Evolutionary conservation across 108 stramenopile species (phyloP), one percentile per base, ranked within the genome.

Genomic region (Pseudonitzschia multistriata): DNA sequence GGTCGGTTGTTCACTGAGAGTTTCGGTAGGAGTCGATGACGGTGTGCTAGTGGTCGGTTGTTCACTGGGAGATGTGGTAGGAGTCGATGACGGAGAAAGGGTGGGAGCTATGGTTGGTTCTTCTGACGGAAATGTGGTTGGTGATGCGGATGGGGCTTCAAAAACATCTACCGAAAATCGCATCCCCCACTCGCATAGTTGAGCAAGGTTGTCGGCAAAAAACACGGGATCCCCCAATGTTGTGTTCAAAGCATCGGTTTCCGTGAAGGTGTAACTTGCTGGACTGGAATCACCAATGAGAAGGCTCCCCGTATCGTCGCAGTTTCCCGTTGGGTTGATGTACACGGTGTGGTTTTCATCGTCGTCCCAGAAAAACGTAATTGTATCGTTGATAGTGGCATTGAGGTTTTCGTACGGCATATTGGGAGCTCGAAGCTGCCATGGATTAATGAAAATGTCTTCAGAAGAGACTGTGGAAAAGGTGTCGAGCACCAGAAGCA

Each of bases 181-280:
- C 63, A 64, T 64, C 21, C 63, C 63, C 42, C 42, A 45, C 34
- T 64, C 63, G 34, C 63, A 64, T 15, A 64, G 63, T 25, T 64
- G 42, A 3, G 22, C 42, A 25, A 64, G n/a, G 37, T 64, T 64
- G 34, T 64, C 63, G 1, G 63, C 35, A 22, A 64, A 45, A 36
- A 64, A 64, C 7, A 64, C 39, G 24, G 36, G 36, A 13, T 42
- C 34, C 39, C 40, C 39, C 19, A n/a, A 22, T 13, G 3, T 3
- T 3, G 34, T 30, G 19, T 19, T 15, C n/a, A 10, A 3, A 17
- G 15, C n/a, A 64, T 64, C 63, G 6, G 40, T 25, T 64, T 25
- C 4, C 5, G 28, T 8, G 17, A 64, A 64, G 3, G 63, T 64
- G 63, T 64, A 64, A 6, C 27, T 47, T 13, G 15, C 63, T 17